A percentile compares a stretch with the other conserved stretches of the same genome.
These are phyloP conservation scores for Nelumbo lutea DNA, from an alignment of 164 flowering plant genomes.

Conservation along the genomic window DNA sequence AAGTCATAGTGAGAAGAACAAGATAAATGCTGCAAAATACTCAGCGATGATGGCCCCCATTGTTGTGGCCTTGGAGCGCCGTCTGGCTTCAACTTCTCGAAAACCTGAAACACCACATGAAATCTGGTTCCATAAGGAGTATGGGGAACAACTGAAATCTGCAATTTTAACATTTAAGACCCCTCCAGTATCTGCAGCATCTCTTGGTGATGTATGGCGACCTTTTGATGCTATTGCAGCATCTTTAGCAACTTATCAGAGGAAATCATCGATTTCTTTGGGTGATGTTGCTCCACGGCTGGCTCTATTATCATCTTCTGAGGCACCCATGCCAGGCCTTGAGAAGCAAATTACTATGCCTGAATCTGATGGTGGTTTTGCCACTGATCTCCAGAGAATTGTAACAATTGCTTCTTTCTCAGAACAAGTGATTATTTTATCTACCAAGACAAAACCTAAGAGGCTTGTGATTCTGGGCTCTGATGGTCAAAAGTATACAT, in stretches of 20 bases:
- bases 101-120: constrained; percentile 96
- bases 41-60: constrained; percentile 99
- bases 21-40: constrained; percentile 92
- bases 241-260: constrained; percentile 78
- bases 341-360: constrained; percentile 61
- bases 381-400: constrained; percentile 44
- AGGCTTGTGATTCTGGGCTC: constrained; percentile 79
- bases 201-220: constrained; percentile 89
- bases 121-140: constrained; percentile 76
- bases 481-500: constrained; percentile 84
- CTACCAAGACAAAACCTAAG: constrained; percentile 96
- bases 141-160: constrained; percentile 60
- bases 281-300: constrained; percentile 85
- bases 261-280: constrained; percentile 70
- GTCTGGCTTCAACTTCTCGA: constrained; percentile 82
- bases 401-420: constrained; percentile 82
- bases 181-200: constrained; percentile 72
- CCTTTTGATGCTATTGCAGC: constrained; percentile 82
- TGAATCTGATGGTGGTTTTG: constrained; percentile 43
- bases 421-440: constrained; percentile 64
- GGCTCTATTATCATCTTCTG: constrained; percentile 66
- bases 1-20: constrained; percentile 75
- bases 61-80: constrained; percentile 92
- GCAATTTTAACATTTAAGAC: constrained; percentile 69
- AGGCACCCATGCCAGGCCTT: constrained; percentile 98